Base-by-base conservation (phyloP, 140 eudicot species). In the Flaveria floridana region DNA sequence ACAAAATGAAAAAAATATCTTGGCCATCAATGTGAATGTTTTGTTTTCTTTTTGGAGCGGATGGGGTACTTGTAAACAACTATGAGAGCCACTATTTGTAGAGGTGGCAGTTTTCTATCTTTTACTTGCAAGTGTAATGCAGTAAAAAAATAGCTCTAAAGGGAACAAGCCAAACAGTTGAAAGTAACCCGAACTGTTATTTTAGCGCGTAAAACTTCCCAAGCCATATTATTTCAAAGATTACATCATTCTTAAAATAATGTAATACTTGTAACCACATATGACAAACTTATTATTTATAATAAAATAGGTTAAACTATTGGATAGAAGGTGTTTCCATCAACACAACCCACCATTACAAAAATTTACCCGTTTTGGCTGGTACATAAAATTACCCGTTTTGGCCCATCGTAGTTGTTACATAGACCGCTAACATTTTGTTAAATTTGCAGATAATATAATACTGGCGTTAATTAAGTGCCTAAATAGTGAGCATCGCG, bases 401-500 rank as follows among this genome's bases (percentile, higher is more conserved):
- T 18, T 55, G 62, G 25, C 13, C 13, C 13, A 10, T 55, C 12
- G 2, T 55, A 39, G 28, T 39, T 25, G 4, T 70, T 57, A 28
- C 26, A 55, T 44, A 19, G 72, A 68, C 18, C 50, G 14, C 72
- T 10, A 19, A 68, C 7, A 15, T 65, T 51, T 76, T 65, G 30
- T 68, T 56, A 41, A 52, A 8, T 76, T 75, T 72, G 71, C 93
- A 90, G 97, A 73, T 64, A 82, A 72, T 73, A 87, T 80, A 20
- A 72, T 90, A 73, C 85, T 76, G 50, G 97, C 89, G 15, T 76
- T 90, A 65, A 80, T 68, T 42, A 86, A 86, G 84, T 94, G 97
- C 78, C 84, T 94, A 80, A 86, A 79, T 70, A 85, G 96, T 47
- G 99, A 94, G 76, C 97, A 94, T 65, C 99, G 97, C 15, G 95